Percentiles rank a stretch among this genome's conserved stretches.
phyloP scores from a whole-genome alignment of 805 yeast species.

The Yarrowia osloensis region DNA sequence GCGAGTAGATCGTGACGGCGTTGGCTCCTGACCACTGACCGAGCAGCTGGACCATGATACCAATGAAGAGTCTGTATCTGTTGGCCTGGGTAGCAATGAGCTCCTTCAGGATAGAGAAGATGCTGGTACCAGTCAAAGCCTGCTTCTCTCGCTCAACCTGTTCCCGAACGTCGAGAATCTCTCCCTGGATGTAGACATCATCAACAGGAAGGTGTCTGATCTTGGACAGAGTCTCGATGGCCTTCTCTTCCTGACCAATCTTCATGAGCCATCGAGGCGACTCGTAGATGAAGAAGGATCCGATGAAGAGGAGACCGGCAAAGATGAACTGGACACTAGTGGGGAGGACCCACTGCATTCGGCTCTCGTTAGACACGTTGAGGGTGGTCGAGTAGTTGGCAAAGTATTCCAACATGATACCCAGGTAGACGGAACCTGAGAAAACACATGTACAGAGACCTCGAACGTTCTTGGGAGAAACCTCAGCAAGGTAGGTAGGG shows the following conservation, averaged over 20 bases:
- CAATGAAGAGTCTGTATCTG: slow-evolving; percentile 49
- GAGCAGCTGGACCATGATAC: slow-evolving; percentile 44
- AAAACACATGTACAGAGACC: slow-evolving; percentile 56
- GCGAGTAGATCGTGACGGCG: slow-evolving; percentile 58
- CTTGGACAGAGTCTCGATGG: slow-evolving; percentile 47
- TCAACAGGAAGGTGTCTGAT: slow-evolving; percentile 50
- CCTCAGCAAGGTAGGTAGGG: slow-evolving; percentile 57
- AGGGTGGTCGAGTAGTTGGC: slow-evolving; percentile 55
- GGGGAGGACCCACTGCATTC: slow-evolving; percentile 59
- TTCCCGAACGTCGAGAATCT: slow-evolving; percentile 54
- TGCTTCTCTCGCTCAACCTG: slow-evolving; percentile 47
- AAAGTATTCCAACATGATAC: slow-evolving; percentile 51
- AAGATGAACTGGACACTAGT: slow-evolving; percentile 43
- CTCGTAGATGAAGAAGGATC: slow-evolving; percentile 51
- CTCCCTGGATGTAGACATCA: slow-evolving; percentile 54
- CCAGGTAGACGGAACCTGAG: slow-evolving; percentile 62
- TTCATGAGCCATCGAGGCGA: slow-evolving; percentile 58
- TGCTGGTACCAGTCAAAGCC: slow-evolving; percentile 37
- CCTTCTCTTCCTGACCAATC: slow-evolving; percentile 47
- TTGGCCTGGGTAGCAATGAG: slow-evolving; percentile 44
- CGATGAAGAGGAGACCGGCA: slow-evolving; percentile 51
- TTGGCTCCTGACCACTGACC: slow-evolving; percentile 61
- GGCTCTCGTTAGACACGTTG: slow-evolving; percentile 45
- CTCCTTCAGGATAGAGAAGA: slow-evolving; percentile 45
- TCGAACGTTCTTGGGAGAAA: slow-evolving; percentile 54